A percentile compares a stretch with the other conserved stretches of the same genome.
phyloP scores from a whole-genome alignment of 2,329 filamentous ascomycete genomes.

The Aspergillus sp. region DNA sequence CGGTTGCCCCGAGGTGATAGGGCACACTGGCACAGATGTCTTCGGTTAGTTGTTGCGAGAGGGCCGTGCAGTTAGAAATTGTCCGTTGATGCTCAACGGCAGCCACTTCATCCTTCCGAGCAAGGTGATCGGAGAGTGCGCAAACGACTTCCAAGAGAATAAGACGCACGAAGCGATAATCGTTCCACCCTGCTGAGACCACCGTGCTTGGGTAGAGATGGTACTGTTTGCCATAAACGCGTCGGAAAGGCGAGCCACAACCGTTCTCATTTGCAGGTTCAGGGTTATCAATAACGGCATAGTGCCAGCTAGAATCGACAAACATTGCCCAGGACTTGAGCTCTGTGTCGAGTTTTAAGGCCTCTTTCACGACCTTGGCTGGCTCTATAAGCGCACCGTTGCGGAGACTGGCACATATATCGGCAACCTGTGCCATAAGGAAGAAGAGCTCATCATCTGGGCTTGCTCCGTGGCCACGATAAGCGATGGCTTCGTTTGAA shows the following conservation, averaged over 20 bases:
- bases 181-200: constrained; percentile 22
- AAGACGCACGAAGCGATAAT: constrained; percentile 24
- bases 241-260: not conserved
- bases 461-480: not conserved
- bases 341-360: constrained; percentile 16
- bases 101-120: not conserved
- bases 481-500: constrained; percentile 6
- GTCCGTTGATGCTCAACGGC: not conserved
- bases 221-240: constrained; percentile 15
- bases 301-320: constrained; percentile 12
- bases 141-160: constrained; percentile 15
- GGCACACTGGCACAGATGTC: constrained; percentile 22
- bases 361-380: constrained; percentile 1
- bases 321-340: constrained; percentile 14
- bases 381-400: not conserved
- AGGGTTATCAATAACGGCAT: constrained; percentile 9
- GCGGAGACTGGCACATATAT: constrained; percentile 12
- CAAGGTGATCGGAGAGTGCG: not conserved
- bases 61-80: not conserved
- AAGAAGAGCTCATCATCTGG: constrained; percentile 14
- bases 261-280: not conserved
- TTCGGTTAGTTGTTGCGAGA: constrained; percentile 11
- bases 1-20: constrained; percentile 9
- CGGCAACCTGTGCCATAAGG: constrained; percentile 10
- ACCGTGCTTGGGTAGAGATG: constrained; percentile 20